Conservation (phyloP, 345 rosid genomes). For the Microcos paniculata region DNA sequence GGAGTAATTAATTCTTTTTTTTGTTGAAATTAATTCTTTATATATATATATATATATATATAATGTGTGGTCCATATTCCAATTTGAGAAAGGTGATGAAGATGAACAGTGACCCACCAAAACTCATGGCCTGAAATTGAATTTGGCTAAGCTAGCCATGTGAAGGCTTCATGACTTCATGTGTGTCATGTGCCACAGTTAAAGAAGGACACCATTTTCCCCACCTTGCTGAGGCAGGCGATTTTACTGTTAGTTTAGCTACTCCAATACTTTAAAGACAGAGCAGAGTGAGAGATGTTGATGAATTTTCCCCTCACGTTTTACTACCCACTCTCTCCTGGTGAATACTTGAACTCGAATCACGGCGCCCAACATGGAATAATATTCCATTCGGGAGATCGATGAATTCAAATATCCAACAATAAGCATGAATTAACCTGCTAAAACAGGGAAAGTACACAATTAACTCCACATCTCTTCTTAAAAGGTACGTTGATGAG, state of each 20-base stretch:
- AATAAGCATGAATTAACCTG: neutral
- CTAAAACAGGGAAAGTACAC: neutral
- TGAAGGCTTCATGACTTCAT: neutral
- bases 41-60: neutral
- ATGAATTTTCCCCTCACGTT: too few species aligned
- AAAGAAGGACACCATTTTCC: neutral
- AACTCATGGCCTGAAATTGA: conserved; percentile 5
- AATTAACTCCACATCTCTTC: neutral
- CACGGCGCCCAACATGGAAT: neutral
- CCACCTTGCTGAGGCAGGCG: neutral
- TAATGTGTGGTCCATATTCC: neutral
- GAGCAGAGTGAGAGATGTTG: too few species aligned
- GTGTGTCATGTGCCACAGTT: neutral
- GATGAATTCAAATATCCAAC: neutral
- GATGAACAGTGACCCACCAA: neutral
- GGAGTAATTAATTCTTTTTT: neutral
- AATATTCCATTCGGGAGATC: neutral
- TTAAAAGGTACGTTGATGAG: neutral
- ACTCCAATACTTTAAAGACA: neutral
- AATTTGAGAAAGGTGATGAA: neutral
- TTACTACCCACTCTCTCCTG: too few species aligned
- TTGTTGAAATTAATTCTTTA: too few species aligned
- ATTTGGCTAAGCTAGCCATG: conserved; percentile 9
- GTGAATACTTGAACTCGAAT: too few species aligned
- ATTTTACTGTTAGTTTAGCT: neutral